Evolutionary conservation across 2,329 filamentous ascomycete species (phyloP).

Genomic region (Elsinoe australis): DNA sequence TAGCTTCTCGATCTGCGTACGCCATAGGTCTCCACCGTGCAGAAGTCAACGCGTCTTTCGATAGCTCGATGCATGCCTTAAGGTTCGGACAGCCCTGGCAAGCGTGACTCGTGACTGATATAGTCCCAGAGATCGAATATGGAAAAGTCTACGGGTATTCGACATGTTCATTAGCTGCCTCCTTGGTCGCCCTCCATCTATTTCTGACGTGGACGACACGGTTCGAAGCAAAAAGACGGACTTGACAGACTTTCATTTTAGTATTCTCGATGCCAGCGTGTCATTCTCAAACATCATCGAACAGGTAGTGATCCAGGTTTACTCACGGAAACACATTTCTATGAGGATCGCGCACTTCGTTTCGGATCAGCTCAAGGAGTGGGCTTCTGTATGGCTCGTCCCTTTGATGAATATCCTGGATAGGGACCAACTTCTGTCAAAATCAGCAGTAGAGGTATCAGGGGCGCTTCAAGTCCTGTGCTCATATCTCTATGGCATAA

Average conservation of each 20-base stretch:
- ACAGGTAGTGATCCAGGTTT: conserved; percentile 40
- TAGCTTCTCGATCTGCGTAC: conserved; percentile 45
- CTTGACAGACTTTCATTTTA: conserved; percentile 25
- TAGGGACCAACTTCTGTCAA: background rate
- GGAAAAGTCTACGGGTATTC: conserved; percentile 47
- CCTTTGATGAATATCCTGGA: conserved; percentile 24
- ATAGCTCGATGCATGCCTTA: conserved; percentile 30
- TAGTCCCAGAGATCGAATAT: conserved; percentile 39
- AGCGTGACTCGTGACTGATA: background rate
- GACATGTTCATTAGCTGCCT: conserved; percentile 46
- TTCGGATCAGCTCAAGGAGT: conserved; percentile 36
- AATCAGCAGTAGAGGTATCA: conserved; percentile 29
- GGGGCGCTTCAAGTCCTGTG: conserved; percentile 44
- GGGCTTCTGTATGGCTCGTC: conserved; percentile 33
- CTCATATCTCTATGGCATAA: conserved; percentile 49
- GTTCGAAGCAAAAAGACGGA: conserved; percentile 23
- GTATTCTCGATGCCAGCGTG: conserved; percentile 31
- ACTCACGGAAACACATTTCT: conserved; percentile 37
- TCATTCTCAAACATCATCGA: conserved; percentile 45
- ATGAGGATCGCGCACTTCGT: conserved; percentile 34
- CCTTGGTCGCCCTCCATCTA: conserved; percentile 45
- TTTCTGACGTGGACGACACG: conserved; percentile 45
- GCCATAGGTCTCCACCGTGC: conserved; percentile 47
- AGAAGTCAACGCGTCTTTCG: conserved; percentile 46
- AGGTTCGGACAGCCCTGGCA: conserved; percentile 3